Percentiles rank a stretch among this genome's conserved stretches.
Evolutionary conservation across 2,329 filamentous ascomycete species (phyloP).

Genomic region (Colletotrichum scovillei): DNA sequence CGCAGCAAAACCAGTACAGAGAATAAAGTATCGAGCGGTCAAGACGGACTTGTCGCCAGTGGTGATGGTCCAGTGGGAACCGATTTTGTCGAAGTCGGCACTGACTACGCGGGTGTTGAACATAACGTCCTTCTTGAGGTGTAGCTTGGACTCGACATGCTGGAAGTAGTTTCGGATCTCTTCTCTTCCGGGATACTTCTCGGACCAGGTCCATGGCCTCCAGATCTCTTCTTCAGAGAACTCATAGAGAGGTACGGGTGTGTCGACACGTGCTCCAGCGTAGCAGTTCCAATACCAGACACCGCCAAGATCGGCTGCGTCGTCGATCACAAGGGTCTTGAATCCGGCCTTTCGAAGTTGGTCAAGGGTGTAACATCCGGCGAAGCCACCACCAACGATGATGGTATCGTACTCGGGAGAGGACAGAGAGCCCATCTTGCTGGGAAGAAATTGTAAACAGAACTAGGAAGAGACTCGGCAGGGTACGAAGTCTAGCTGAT

Average conservation of each 20-base stretch:
- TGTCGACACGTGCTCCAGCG: conserved; percentile 50
- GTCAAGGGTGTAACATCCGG: no score
- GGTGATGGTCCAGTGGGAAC: conserved; percentile 6
- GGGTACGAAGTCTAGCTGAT: background rate
- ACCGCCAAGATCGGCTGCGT: conserved; percentile 34
- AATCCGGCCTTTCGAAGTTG: no score
- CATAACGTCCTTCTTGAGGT: conserved; percentile 52
- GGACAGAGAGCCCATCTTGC: no score
- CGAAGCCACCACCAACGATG: no score
- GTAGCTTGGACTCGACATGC: conserved; percentile 52
- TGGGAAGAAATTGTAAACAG: no score
- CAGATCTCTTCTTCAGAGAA: conserved; percentile 44
- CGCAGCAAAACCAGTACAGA: no score
- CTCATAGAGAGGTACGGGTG: conserved; percentile 41
- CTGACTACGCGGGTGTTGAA: conserved; percentile 53
- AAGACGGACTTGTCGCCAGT: no score
- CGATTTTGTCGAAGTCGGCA: conserved; percentile 50
- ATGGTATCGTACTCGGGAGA: no score
- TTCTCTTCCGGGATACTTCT: conserved; percentile 44
- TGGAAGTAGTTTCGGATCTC: conserved; percentile 56
- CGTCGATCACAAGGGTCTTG: no score
- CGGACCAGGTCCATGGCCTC: conserved; percentile 53
- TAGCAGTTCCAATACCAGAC: conserved; percentile 53
- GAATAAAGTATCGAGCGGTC: no score
- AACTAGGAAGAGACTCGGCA: no score